Conservation (phyloP, 345 rosid genomes). For the Eucalyptus erythrocorys region DNA sequence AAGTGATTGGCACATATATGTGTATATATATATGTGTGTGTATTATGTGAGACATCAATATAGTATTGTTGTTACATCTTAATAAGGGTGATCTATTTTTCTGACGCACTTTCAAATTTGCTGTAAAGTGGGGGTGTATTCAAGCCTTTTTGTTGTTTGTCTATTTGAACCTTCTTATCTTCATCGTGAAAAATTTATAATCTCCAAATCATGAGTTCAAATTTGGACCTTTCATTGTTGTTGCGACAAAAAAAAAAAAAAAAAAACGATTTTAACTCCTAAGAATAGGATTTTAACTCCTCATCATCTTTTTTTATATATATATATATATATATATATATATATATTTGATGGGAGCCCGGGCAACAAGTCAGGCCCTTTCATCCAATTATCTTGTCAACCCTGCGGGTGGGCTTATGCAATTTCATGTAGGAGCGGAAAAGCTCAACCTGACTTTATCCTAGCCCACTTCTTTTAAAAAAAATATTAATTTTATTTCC, state of each 20-base stretch:
- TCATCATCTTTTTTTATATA: too few species aligned
- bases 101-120: not conserved
- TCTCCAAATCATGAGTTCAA: not conserved
- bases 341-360: not conserved
- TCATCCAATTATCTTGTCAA: not conserved
- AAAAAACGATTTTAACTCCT: not conserved
- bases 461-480: not conserved
- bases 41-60: not conserved
- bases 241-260: not conserved
- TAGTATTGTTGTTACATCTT: not conserved
- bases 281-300: not conserved
- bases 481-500: not conserved
- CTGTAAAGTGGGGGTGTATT: not conserved
- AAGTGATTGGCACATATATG: not conserved
- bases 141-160: not conserved
- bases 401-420: not conserved
- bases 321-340: too few species aligned
- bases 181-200: not conserved
- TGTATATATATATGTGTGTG: fast-evolving
- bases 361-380: not conserved
- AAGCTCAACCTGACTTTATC: not conserved
- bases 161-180: not conserved
- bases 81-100: not conserved
- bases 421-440: not conserved
- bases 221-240: not conserved